phyloP scores from a whole-genome alignment of 805 yeast genomes.

The Candida stauntonica region DNA sequence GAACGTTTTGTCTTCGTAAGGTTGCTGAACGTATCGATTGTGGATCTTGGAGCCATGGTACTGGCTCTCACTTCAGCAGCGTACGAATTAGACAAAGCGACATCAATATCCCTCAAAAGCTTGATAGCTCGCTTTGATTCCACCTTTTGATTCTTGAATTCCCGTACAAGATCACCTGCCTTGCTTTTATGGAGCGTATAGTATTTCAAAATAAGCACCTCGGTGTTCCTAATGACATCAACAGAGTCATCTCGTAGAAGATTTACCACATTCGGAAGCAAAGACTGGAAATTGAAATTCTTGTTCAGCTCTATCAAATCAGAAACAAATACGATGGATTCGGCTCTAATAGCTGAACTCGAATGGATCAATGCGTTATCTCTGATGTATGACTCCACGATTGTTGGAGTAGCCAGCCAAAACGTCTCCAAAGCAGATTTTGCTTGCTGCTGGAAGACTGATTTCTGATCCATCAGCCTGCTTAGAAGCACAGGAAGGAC shows the following conservation, averaged over 20 bases:
- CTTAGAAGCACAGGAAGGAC: slow-evolving; percentile 50
- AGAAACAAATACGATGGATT: slow-evolving; percentile 41
- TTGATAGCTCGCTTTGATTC: slow-evolving; percentile 17
- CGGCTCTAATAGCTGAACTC: slow-evolving; percentile 36
- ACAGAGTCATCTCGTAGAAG: slow-evolving; percentile 24
- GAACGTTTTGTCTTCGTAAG: slow-evolving; percentile 13
- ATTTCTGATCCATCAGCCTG: slow-evolving; percentile 39
- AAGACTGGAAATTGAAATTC: slow-evolving; percentile 30
- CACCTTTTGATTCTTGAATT: slow-evolving; percentile 22
- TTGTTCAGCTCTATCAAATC: slow-evolving; percentile 36
- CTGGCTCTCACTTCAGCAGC: slow-evolving; percentile 13
- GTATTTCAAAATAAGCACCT: slow-evolving; percentile 24
- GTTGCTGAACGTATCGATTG: slow-evolving; percentile 25
- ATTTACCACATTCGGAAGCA: slow-evolving; percentile 26
- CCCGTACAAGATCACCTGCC: slow-evolving; percentile 15
- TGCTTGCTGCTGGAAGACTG: slow-evolving; percentile 38
- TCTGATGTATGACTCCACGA: slow-evolving; percentile 42
- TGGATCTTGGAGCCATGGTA: slow-evolving; percentile 10
- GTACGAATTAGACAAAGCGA: slow-evolving; percentile 17
- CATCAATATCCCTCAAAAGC: slow-evolving; percentile 21
- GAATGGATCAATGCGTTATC: slow-evolving; percentile 40
- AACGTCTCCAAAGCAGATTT: slow-evolving; percentile 48
- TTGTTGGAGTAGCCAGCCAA: slow-evolving; percentile 48
- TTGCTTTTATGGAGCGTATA: slow-evolving; percentile 21
- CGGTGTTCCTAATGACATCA: slow-evolving; percentile 26